A percentile compares a stretch with the other conserved stretches of the same genome.
Conservation (phyloP, 1,284 basidiomycete genomes). For the Crucibulum cyathiforme region DNA sequence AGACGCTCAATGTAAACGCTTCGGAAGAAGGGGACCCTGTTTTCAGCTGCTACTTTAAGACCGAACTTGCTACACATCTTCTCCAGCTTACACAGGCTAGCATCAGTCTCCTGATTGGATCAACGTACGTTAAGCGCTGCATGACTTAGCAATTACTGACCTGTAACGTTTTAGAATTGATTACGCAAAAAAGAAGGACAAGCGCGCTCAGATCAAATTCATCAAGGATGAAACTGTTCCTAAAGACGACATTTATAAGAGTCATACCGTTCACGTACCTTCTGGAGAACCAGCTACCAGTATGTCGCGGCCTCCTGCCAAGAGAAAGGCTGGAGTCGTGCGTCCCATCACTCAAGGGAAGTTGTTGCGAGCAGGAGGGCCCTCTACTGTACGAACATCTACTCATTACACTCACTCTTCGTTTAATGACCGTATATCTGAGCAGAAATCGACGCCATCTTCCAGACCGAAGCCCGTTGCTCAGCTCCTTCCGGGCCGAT, state of each 20-base stretch:
- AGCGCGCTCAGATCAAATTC: slow-evolving; percentile 88
- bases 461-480: slow-evolving; percentile 63
- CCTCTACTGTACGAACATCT: slow-evolving; percentile 54
- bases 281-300: slow-evolving; percentile 89
- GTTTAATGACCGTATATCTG: not conserved
- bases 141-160: not conserved
- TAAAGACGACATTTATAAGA: slow-evolving; percentile 94
- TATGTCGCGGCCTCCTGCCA: slow-evolving; percentile 83
- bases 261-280: slow-evolving; percentile 86
- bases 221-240: slow-evolving; percentile 87
- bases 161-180: slow-evolving; percentile 61
- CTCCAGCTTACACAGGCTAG: slow-evolving; percentile 83
- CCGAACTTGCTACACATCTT: slow-evolving; percentile 87
- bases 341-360: slow-evolving; percentile 88
- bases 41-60: slow-evolving; percentile 94
- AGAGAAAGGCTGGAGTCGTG: slow-evolving; percentile 84
- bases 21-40: slow-evolving; percentile 97
- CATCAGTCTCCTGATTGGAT: slow-evolving; percentile 76
- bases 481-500: slow-evolving; percentile 61
- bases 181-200: slow-evolving; percentile 98
- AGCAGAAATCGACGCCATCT: slow-evolving; percentile 50
- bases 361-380: slow-evolving; percentile 78
- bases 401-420: not conserved
- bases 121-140: slow-evolving; percentile 63
- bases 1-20: slow-evolving; percentile 67